Base-by-base conservation (phyloP, 495 filamentous ascomycete species). In the Articulospora tetracladia region DNA sequence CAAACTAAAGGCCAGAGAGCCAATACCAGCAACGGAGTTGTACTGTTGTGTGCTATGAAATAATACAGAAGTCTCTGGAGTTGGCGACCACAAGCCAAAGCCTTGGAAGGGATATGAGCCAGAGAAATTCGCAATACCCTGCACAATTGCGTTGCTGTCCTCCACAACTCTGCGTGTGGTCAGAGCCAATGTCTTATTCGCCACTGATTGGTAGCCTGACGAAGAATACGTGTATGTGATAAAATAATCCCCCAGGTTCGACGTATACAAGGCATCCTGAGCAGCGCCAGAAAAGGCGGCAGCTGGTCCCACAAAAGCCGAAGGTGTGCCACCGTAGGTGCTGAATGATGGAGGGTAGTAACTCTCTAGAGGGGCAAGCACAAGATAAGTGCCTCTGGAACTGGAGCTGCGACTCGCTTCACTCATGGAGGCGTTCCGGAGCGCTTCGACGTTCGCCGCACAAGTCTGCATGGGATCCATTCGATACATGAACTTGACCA, bases 391-490 rank as follows among this genome's bases (percentile, higher is more conserved):
- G 10, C 7, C 3, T 1, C n/a, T n/a, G n/a, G n/a, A n/a, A n/a
- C n/a, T n/a, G n/a, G n/a, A n/a, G n/a, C n/a, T n/a, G n/a, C n/a
- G n/a, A n/a, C n/a, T n/a, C n/a, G n/a, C n/a, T n/a, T n/a, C n/a
- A n/a, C n/a, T n/a, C n/a, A n/a, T n/a, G 3, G 63, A 52, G 13
- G 58, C 53, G 46, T 65, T 66, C 8, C 53, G 26, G 1, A 63
- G 41, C 19, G 52, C n/a, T 1, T 54, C 10, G 3, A 46, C 53
- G 24, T 63, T 66, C 6, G 10, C 34, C 3, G 52, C 24, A 27
- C 64, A 66, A 26, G 64, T 66, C 34, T 63, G 60, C 4, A 66
- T 49, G 0, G 56, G 20, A 10, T 54, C 19, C 24, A 63, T 55
- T 41, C 44, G 20, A 27, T 53, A 53, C 30, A 66, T 55, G 44